These are phyloP conservation scores for Alternaria arborescens DNA, from an alignment of 2,329 filamentous ascomycete species.

Conservation along the genomic window DNA sequence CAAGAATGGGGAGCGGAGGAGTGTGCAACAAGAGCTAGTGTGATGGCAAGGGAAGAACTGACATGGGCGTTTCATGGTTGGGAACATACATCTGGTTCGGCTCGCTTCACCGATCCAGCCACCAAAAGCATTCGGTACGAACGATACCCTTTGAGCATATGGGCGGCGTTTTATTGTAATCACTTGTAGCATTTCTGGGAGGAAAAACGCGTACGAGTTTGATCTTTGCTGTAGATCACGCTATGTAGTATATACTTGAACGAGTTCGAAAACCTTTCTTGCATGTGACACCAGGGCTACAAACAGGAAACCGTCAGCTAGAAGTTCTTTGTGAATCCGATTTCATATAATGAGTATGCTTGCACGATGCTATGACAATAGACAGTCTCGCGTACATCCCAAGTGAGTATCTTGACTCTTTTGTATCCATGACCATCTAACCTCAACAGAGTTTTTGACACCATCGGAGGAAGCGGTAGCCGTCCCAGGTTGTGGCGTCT, in stretches of 20 bases:
- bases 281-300: no score
- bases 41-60: not conserved
- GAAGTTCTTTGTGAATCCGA: accelerated
- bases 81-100: not conserved
- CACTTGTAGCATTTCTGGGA: not conserved
- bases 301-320: accelerated
- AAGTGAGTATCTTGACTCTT: no score
- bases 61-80: slow-evolving; percentile 3
- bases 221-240: not conserved
- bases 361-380: no score
- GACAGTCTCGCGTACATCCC: no score
- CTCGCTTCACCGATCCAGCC: not conserved
- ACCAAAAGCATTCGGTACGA: slow-evolving; percentile 13
- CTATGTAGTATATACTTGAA: not conserved
- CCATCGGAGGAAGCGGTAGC: no score
- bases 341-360: no score
- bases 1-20: no score
- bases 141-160: slow-evolving; percentile 16
- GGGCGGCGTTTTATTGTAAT: slow-evolving; percentile 8
- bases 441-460: no score
- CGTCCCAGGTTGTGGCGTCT: no score
- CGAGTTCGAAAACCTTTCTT: no score
- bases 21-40: not conserved
- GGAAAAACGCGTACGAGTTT: not conserved
- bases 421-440: no score